Conservation (phyloP, 306 rosid genomes). For the Notholithocarpus densiflorus region DNA sequence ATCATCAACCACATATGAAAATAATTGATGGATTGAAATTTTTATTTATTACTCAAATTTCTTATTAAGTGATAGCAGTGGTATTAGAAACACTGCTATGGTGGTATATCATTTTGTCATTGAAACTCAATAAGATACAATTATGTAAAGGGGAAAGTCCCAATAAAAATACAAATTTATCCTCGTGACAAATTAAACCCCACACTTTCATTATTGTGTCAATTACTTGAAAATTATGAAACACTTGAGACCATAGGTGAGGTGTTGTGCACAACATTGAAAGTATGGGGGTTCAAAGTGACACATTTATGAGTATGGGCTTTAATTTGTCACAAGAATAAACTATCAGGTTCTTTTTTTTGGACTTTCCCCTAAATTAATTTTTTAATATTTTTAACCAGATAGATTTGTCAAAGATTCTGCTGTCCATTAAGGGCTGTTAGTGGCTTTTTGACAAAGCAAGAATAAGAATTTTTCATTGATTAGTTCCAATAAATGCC, state of each 20-base stretch:
- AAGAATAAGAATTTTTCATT: background rate
- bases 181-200: no score
- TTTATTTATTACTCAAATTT: background rate
- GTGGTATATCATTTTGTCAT: background rate
- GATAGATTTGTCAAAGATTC: background rate
- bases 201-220: no score
- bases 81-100: background rate
- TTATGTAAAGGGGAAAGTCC: no score
- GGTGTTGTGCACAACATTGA: no score
- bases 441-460: background rate
- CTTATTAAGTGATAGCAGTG: background rate
- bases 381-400: background rate
- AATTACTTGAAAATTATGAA: no score
- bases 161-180: no score
- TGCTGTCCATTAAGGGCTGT: background rate
- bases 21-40: background rate
- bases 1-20: constrained; percentile 9
- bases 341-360: no score
- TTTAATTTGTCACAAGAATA: no score
- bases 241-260: no score
- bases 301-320: no score
- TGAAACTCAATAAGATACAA: background rate
- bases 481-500: background rate
- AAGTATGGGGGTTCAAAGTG: no score
- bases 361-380: background rate